phyloP scores from a whole-genome alignment of 805 yeast genomes.

The Kuraishia hungarica region DNA sequence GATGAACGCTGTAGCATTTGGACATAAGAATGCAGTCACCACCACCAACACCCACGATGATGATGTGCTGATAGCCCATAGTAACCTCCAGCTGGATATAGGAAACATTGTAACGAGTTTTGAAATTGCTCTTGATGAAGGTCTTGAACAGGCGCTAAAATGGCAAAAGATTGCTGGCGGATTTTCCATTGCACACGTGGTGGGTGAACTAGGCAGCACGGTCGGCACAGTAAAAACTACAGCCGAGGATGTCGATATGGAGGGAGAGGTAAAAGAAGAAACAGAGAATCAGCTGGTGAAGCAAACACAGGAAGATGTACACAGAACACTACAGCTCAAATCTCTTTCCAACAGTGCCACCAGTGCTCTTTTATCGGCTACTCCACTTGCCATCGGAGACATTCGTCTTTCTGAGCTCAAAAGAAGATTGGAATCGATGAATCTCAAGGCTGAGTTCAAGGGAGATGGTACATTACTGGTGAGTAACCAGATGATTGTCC shows the following conservation, averaged over 20 bases:
- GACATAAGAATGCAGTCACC: not conserved
- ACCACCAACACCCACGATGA: conserved; percentile 11
- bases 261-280: not conserved
- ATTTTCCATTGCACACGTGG: conserved; percentile 72
- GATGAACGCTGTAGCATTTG: not conserved
- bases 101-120: conserved; percentile 45
- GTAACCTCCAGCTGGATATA: conserved; percentile 35
- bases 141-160: conserved; percentile 45
- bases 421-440: conserved; percentile 44
- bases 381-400: conserved; percentile 75
- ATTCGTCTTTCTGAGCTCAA: conserved; percentile 75
- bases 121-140: conserved; percentile 63
- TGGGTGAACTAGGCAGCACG: conserved; percentile 43
- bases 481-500: conserved; percentile 64
- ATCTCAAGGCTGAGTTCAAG: conserved; percentile 76
- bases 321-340: conserved; percentile 7
- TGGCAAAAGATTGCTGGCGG: conserved; percentile 88
- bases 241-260: not conserved
- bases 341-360: conserved; percentile 4
- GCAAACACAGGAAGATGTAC: conserved; percentile 6
- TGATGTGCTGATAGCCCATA: conserved; percentile 19
- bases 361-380: conserved; percentile 2
- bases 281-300: not conserved
- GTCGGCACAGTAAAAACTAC: not conserved
- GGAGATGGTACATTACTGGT: conserved; percentile 91